phyloP scores from a whole-genome alignment of 1,139 yeast species.

The Arxiozyma telluris region DNA sequence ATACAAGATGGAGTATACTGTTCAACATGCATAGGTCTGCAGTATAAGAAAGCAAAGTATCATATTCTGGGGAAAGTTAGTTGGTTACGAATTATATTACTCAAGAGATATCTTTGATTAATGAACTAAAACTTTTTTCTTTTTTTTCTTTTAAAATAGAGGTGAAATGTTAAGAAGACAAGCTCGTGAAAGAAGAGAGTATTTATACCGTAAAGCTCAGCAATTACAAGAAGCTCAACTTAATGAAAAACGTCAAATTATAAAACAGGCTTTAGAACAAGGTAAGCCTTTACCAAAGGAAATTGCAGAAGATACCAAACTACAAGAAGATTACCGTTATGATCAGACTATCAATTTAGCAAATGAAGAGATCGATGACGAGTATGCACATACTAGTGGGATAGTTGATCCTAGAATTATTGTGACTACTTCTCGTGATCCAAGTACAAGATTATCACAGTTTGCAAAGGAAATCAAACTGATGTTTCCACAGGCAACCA shows the following conservation, averaged over 20 bases:
- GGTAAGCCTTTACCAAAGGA: slow-evolving; percentile 90
- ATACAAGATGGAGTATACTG: not conserved
- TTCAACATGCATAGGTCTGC: too few relatives aligned
- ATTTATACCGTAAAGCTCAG: slow-evolving; percentile 76
- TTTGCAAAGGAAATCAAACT: slow-evolving; percentile 88
- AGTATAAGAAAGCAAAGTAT: not conserved
- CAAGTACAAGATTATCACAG: slow-evolving; percentile 74
- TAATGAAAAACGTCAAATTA: slow-evolving; percentile 76
- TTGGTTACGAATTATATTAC: not conserved
- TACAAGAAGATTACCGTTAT: slow-evolving; percentile 73
- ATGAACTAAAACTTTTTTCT: not conserved
- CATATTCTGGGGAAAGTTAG: too few relatives aligned
- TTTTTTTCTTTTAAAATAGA: not conserved
- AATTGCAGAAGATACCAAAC: slow-evolving; percentile 72
- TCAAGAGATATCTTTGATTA: not conserved
- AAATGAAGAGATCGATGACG: slow-evolving; percentile 70
- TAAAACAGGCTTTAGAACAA: slow-evolving; percentile 79
- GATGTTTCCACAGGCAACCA: slow-evolving; percentile 79
- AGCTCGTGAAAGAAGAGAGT: slow-evolving; percentile 93
- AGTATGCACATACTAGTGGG: slow-evolving; percentile 81
- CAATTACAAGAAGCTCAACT: slow-evolving; percentile 84
- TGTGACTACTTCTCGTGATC: slow-evolving; percentile 90
- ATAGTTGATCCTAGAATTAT: slow-evolving; percentile 85
- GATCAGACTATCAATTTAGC: slow-evolving; percentile 51
- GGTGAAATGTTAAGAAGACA: slow-evolving; percentile 64